These are phyloP conservation scores for Citeromyces hawaiiensis DNA, from an alignment of 1,139 yeast species.

Conservation along the genomic window DNA sequence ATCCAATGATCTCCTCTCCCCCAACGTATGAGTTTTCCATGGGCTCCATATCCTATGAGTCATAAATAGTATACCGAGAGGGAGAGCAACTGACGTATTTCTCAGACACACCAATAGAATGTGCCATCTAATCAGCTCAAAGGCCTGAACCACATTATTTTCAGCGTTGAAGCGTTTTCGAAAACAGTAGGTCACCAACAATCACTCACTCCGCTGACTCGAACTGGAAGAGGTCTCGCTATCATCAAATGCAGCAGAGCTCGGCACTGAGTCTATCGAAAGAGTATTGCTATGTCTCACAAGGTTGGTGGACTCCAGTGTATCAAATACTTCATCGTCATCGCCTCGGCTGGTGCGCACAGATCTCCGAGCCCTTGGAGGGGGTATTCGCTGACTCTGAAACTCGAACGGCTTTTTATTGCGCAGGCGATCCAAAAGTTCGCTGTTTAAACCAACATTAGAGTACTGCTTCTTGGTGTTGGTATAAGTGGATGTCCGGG, in stretches of 20 bases:
- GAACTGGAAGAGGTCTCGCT: conserved; percentile 1
- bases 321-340: background rate
- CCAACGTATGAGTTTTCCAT: too few relatives aligned
- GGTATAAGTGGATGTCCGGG: background rate
- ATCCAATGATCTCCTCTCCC: too few relatives aligned
- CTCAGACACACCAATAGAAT: too few relatives aligned
- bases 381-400: conserved; percentile 1
- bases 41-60: too few relatives aligned
- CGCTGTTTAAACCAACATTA: background rate
- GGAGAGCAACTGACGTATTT: too few relatives aligned
- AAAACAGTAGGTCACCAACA: too few relatives aligned
- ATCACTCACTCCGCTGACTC: background rate
- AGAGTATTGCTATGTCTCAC: conserved; percentile 1
- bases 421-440: background rate
- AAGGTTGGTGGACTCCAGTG: background rate
- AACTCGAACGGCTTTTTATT: background rate
- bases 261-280: background rate
- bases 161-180: too few relatives aligned
- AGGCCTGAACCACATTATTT: too few relatives aligned
- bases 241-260: background rate
- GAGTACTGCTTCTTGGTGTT: conserved; percentile 1
- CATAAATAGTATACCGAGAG: too few relatives aligned
- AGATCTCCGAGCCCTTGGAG: background rate
- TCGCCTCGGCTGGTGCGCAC: background rate
- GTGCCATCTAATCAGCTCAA: too few relatives aligned